Conservation (phyloP, 2,329 filamentous ascomycete genomes). For the Exophiala aquamarina region DNA sequence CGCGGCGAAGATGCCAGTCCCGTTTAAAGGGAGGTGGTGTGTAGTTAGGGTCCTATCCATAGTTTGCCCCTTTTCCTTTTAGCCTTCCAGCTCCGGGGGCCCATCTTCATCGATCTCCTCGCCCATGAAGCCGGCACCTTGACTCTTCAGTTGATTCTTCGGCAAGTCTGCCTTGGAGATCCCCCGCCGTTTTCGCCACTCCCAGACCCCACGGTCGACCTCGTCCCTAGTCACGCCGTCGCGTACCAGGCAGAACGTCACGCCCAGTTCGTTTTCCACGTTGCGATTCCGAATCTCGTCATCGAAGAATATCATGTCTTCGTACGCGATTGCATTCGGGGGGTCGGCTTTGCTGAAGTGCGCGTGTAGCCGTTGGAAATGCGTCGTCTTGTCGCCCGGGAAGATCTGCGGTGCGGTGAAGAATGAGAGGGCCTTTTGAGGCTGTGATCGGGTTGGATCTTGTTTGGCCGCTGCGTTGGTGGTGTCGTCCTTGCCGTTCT, state of each 20-base stretch:
- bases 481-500: slow-evolving; percentile 56
- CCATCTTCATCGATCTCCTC: no score
- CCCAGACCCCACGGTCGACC: slow-evolving; percentile 73
- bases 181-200: slow-evolving; percentile 75
- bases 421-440: slow-evolving; percentile 47
- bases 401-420: slow-evolving; percentile 63
- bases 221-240: slow-evolving; percentile 77
- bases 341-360: slow-evolving; percentile 24
- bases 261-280: slow-evolving; percentile 70
- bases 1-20: no score
- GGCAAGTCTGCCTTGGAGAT: slow-evolving; percentile 33
- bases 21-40: no score
- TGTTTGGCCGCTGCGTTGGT: slow-evolving; percentile 69
- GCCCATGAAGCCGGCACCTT: no score
- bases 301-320: slow-evolving; percentile 95
- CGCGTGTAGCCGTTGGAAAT: slow-evolving; percentile 74
- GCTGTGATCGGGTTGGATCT: not conserved
- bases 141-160: not conserved
- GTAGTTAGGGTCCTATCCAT: no score
- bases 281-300: slow-evolving; percentile 86
- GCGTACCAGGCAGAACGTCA: slow-evolving; percentile 78
- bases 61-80: no score
- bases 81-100: no score
- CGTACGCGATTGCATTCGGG: slow-evolving; percentile 54
- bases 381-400: slow-evolving; percentile 78